Percentiles rank a stretch among this genome's conserved stretches.
Conservation (phyloP, 2,329 filamentous ascomycete genomes). For the Akanthomyces dipterigenus region DNA sequence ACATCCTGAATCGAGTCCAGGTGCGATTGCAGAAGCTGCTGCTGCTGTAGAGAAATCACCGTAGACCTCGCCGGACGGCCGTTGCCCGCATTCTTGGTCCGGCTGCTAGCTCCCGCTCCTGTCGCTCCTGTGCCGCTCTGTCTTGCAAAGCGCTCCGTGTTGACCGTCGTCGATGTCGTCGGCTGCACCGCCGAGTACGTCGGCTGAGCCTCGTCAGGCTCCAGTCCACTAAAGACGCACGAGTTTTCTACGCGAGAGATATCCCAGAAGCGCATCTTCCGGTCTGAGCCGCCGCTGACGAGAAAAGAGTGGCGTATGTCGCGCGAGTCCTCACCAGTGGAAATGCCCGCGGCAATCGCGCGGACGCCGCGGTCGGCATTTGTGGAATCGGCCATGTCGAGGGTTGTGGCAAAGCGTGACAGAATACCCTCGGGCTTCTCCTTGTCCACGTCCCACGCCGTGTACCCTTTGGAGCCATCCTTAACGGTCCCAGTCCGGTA, state of each 20-base stretch:
- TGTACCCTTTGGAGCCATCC: conserved; percentile 60
- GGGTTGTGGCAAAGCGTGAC: conserved; percentile 69
- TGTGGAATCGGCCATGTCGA: conserved; percentile 53
- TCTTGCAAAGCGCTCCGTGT: conserved; percentile 53
- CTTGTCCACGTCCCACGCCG: conserved; percentile 84
- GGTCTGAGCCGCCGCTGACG: conserved; percentile 81
- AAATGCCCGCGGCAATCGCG: conserved; percentile 66
- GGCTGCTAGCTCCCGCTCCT: conserved; percentile 24
- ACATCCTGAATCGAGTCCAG: conserved; percentile 84
- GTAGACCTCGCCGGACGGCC: conserved; percentile 62
- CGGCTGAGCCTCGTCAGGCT: conserved; percentile 63
- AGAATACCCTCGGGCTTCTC: conserved; percentile 84
- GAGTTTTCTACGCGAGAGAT: conserved; percentile 71
- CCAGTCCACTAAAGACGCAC: conserved; percentile 71
- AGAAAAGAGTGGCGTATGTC: conserved; percentile 77
- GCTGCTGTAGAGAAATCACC: conserved; percentile 82
- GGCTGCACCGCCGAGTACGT: conserved; percentile 61
- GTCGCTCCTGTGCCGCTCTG: conserved; percentile 27
- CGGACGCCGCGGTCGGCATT: conserved; percentile 62
- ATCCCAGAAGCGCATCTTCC: conserved; percentile 93
- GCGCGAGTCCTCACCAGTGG: conserved; percentile 61
- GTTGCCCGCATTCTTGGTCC: conserved; percentile 19
- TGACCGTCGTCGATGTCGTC: conserved; percentile 55
- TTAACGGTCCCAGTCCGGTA: conserved; percentile 64
- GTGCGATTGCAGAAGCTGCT: conserved; percentile 78